Conservation (phyloP, 2,329 filamentous ascomycete genomes). For the Lachnellula cervina region DNA sequence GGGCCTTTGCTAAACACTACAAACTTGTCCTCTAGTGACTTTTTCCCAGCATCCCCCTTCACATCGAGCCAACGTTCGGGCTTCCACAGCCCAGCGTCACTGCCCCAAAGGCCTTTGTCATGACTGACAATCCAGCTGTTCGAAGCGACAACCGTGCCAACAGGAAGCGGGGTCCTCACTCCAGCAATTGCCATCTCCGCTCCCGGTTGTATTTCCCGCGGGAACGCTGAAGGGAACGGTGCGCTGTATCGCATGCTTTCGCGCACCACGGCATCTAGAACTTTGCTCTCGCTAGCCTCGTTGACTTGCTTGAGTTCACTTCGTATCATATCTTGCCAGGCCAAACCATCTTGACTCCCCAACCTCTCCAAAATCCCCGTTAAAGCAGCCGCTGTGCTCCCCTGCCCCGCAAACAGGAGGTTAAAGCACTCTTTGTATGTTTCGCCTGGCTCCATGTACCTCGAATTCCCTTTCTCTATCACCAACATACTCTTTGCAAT, state of each 20-base stretch:
- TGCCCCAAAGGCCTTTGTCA: slow-evolving; percentile 2
- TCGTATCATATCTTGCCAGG: neutral
- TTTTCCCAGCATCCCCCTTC: slow-evolving; percentile 29
- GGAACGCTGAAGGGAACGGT: slow-evolving; percentile 4
- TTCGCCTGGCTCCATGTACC: slow-evolving; percentile 1
- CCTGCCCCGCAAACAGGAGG: slow-evolving; percentile 1
- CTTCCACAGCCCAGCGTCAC: slow-evolving; percentile 3
- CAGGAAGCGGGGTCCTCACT: neutral
- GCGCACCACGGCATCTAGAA: neutral
- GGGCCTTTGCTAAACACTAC: slow-evolving; percentile 37
- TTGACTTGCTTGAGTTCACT: neutral
- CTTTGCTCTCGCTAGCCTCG: neutral
- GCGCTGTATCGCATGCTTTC: neutral
- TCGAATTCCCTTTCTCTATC: neutral
- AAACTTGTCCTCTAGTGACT: slow-evolving; percentile 33
- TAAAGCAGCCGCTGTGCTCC: slow-evolving; percentile 4
- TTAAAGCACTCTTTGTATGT: slow-evolving; percentile 2
- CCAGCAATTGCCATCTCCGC: slow-evolving; percentile 2
- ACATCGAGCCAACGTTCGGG: slow-evolving; percentile 33
- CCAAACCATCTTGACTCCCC: neutral
- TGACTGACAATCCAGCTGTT: slow-evolving; percentile 7
- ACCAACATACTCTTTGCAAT: neutral
- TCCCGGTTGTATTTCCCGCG: neutral
- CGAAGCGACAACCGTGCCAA: slow-evolving; percentile 2
- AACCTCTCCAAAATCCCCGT: neutral